These are phyloP conservation scores for Sclerospora graminicola DNA, from an alignment of 352 stramenopile genomes.

Conservation along the genomic window DNA sequence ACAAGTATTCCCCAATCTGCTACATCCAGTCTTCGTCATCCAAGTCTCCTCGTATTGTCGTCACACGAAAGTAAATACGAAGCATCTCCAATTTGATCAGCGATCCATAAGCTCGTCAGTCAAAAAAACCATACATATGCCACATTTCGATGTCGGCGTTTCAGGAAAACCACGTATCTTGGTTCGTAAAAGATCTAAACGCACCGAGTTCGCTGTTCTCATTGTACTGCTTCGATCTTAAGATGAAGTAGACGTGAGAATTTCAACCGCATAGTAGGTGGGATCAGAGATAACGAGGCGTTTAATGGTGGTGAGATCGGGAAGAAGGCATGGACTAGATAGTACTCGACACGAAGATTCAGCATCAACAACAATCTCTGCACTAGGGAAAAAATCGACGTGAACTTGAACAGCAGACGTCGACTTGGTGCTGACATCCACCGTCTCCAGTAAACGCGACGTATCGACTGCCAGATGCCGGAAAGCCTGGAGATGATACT, in stretches of 20 bases:
- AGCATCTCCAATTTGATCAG: slow-evolving; percentile 22
- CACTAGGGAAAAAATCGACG: slow-evolving; percentile 25
- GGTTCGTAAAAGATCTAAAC: slow-evolving; percentile 40
- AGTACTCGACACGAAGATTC: slow-evolving; percentile 19
- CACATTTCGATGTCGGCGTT: slow-evolving; percentile 27
- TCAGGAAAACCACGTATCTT: slow-evolving; percentile 56
- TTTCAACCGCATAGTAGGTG: slow-evolving; percentile 65
- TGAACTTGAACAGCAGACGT: slow-evolving; percentile 37
- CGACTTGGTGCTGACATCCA: slow-evolving; percentile 53
- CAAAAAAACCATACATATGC: slow-evolving; percentile 11
- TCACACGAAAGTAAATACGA: slow-evolving; percentile 20
- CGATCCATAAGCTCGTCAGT: slow-evolving; percentile 10
- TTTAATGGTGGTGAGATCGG: slow-evolving; percentile 44
- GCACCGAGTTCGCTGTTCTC: slow-evolving; percentile 43
- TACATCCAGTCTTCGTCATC: slow-evolving; percentile 3
- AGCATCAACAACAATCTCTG: neutral
- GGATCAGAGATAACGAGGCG: slow-evolving; percentile 36
- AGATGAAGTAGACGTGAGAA: slow-evolving; percentile 18
- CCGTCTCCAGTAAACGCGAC: slow-evolving; percentile 54
- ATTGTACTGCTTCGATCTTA: slow-evolving; percentile 1
- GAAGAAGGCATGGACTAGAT: slow-evolving; percentile 61
- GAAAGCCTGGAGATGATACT: slow-evolving; percentile 82
- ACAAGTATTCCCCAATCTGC: slow-evolving; percentile 23
- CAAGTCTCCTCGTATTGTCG: slow-evolving; percentile 16
- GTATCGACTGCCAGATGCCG: slow-evolving; percentile 84